Evolutionary conservation across 169 alveolate genomes (phyloP), one percentile per base, ranked within the genome.

Genomic region (Eimeria acervulina): DNA sequence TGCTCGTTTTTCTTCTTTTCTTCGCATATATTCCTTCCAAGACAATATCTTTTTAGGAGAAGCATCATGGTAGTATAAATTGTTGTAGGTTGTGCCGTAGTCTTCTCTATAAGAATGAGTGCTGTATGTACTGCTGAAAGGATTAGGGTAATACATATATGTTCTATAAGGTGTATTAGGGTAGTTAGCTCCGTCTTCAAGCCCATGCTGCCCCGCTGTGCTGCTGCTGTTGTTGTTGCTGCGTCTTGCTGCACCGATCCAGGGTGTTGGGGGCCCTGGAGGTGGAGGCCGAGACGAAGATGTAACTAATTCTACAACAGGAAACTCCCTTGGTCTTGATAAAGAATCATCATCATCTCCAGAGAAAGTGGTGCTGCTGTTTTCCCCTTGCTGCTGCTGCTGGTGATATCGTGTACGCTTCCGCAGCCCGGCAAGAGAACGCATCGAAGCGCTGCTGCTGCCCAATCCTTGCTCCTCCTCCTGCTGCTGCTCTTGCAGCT

Each of bases 161-260:
- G 90, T 81, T 51, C 90, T 81, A 26, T 81, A 81, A 12, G 90
- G 90, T n/a, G 90, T 81, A 44, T 81, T 81, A 8, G 90, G 72
- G 47, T 81, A 81, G 70, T 42, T 36, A 7, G 72, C 52, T 4
- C 90, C 72, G 33, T 81, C 72, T 12, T 19, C 42, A 28, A 63
- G 38, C 15, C 40, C 38, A n/a, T 51, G 44, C n/a, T 36, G 90
- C 42, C 72, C 70, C 23, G 66, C 44, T 47, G 72, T 44, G 33
- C 68, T 44, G 44, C 72, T 36, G 44, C 44, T 81, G 33, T 31
- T 33, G 42, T 26, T 36, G 66, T n/a, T 21, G 68, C 68, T 59
- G 28, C 26, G 21, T 21, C 28, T 15, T 21, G 68, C 68, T 15
- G 68, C 72, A 15, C 90, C 66, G n/a, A 28, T 3, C 90, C 90